Evolutionary conservation across 805 yeast genomes (phyloP).

Genomic region (Kodamaea sagamina): DNA sequence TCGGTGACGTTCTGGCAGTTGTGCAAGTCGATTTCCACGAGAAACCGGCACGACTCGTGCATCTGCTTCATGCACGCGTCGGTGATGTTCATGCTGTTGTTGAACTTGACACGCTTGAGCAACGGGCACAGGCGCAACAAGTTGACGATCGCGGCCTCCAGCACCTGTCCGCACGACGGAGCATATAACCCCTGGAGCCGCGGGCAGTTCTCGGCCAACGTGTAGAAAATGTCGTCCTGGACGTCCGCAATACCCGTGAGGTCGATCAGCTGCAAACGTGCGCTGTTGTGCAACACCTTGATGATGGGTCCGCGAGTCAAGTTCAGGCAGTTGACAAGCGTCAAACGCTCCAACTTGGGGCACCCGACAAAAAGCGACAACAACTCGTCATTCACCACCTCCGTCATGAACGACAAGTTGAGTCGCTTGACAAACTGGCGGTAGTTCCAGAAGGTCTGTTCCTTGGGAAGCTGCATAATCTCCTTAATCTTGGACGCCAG

Average conservation of each 20-base stretch:
- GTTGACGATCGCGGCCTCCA: slow-evolving; percentile 60
- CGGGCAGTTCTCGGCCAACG: slow-evolving; percentile 70
- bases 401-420: slow-evolving; percentile 75
- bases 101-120: slow-evolving; percentile 79
- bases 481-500: slow-evolving; percentile 55
- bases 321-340: slow-evolving; percentile 76
- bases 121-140: slow-evolving; percentile 66
- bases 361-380: slow-evolving; percentile 66
- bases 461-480: slow-evolving; percentile 53
- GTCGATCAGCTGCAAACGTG: slow-evolving; percentile 79
- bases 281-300: slow-evolving; percentile 62
- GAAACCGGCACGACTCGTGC: slow-evolving; percentile 69
- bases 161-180: slow-evolving; percentile 75
- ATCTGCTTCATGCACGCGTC: slow-evolving; percentile 62
- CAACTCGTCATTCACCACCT: slow-evolving; percentile 62
- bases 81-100: slow-evolving; percentile 66
- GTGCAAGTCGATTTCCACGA: slow-evolving; percentile 89
- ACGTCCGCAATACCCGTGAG: slow-evolving; percentile 71
- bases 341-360: slow-evolving; percentile 77
- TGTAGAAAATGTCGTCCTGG: slow-evolving; percentile 65
- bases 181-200: slow-evolving; percentile 88
- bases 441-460: slow-evolving; percentile 63
- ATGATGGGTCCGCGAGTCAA: slow-evolving; percentile 64
- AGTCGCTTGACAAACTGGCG: slow-evolving; percentile 72
- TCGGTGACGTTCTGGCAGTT: slow-evolving; percentile 76